These are phyloP conservation scores for Pascua guehoae DNA, from an alignment of 1,284 basidiomycete species.

Conservation along the genomic window DNA sequence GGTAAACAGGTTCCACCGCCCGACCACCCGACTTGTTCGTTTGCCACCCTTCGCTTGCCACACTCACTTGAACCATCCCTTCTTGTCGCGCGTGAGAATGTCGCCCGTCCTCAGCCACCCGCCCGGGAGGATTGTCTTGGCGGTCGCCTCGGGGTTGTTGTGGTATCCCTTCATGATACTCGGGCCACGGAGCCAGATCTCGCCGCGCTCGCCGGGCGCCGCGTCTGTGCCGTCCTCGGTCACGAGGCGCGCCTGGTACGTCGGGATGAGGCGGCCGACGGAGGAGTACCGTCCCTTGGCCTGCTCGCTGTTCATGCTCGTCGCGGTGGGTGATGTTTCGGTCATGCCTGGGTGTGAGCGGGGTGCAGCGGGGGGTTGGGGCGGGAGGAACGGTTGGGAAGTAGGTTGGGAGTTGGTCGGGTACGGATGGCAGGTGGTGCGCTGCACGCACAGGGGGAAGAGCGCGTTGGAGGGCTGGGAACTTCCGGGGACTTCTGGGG, in stretches of 20 bases:
- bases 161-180: conserved; percentile 66
- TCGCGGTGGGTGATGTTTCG: conserved; percentile 49
- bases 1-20: too few species aligned
- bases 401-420: too few species aligned
- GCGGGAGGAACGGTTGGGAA: too few species aligned
- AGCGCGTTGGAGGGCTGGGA: too few species aligned
- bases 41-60: too few species aligned
- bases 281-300: conserved; percentile 54
- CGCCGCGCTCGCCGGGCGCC: conserved; percentile 62
- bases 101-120: conserved; percentile 85
- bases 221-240: conserved; percentile 41
- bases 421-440: too few species aligned
- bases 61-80: conserved; percentile 54
- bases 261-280: conserved; percentile 70
- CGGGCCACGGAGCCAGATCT: conserved; percentile 74
- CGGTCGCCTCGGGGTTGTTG: conserved; percentile 64
- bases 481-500: too few species aligned
- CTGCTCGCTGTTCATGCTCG: conserved; percentile 27
- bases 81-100: conserved; percentile 59
- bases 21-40: too few species aligned
- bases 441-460: too few species aligned
- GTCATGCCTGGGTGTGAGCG: conserved; percentile 30
- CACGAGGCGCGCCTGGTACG: conserved; percentile 72
- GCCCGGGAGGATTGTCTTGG: conserved; percentile 58
- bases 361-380: too few species aligned